These are phyloP conservation scores for Eimeria sp. DNA, from an alignment of 169 alveolate species.

Conservation along the genomic window DNA sequence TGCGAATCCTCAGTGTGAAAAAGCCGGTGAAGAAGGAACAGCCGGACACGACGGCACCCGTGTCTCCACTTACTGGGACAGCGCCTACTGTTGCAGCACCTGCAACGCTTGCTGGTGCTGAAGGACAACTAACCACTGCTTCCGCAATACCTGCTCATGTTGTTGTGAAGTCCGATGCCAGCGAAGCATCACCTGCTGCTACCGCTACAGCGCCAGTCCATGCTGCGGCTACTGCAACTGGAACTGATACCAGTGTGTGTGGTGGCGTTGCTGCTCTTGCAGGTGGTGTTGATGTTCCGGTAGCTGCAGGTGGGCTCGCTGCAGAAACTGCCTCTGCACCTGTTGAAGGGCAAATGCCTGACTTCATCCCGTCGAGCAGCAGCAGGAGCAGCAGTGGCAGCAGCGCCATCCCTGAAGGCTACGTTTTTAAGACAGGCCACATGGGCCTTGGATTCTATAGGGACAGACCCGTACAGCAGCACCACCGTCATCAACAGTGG, in stretches of 20 bases:
- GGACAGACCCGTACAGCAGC: conserved; percentile 45
- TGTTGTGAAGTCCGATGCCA: background rate
- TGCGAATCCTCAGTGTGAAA: conserved; percentile 16
- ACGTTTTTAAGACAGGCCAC: conserved; percentile 17
- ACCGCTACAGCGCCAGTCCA: background rate
- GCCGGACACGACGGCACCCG: background rate
- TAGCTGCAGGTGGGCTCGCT: background rate
- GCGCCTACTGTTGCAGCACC: background rate
- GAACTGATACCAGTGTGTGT: background rate
- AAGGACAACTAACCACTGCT: background rate
- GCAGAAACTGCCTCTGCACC: background rate
- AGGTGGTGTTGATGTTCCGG: background rate
- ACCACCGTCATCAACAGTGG: background rate
- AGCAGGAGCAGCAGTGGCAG: conserved; percentile 10
- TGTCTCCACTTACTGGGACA: background rate
- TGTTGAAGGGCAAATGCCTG: background rate
- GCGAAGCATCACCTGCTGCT: background rate
- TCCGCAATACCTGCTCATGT: background rate
- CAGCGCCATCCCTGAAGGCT: conserved; percentile 15
- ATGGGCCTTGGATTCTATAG: conserved; percentile 17
- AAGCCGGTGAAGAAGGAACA: conserved; percentile 28
- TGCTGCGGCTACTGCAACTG: background rate
- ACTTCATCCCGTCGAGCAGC: conserved; percentile 16
- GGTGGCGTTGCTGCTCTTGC: conserved; percentile 1
- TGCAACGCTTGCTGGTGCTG: conserved; percentile 8